phyloP scores from a whole-genome alignment of 305 asterid genomes.

The Plantago coronopus region DNA sequence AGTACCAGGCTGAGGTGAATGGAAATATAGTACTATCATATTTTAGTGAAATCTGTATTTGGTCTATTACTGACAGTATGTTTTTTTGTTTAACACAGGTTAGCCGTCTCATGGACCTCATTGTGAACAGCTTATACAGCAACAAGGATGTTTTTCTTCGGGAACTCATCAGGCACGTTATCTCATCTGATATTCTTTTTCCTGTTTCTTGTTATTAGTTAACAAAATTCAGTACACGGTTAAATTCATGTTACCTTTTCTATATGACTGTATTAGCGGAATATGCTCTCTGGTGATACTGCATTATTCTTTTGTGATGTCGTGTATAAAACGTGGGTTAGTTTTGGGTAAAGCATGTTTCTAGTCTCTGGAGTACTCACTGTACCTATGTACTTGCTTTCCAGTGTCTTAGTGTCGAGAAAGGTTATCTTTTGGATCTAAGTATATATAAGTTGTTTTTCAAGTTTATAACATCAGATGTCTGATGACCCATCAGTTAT shows the following conservation, averaged over 20 bases:
- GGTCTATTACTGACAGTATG: background rate
- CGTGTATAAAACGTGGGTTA: too few relatives aligned
- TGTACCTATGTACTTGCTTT: too few relatives aligned
- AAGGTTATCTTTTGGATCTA: too few relatives aligned
- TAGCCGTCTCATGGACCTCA: constrained; percentile 98
- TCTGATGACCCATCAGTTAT: too few relatives aligned
- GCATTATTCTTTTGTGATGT: too few relatives aligned
- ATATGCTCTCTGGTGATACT: too few relatives aligned
- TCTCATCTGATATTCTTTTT: background rate
- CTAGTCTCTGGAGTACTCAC: too few relatives aligned
- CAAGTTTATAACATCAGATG: too few relatives aligned
- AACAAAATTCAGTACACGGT: constrained; percentile 7
- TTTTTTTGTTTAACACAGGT: constrained; percentile 48
- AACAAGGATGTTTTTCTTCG: constrained; percentile 95
- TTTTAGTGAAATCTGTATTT: constrained; percentile 2
- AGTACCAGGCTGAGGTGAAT: constrained; percentile 98
- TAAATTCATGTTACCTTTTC: background rate
- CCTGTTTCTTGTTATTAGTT: background rate
- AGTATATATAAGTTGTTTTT: too few relatives aligned
- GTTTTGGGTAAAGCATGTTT: too few relatives aligned
- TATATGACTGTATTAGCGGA: background rate
- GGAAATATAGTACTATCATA: background rate
- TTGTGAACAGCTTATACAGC: constrained; percentile 92
- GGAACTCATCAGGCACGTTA: constrained; percentile 82
- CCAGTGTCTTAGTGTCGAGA: too few relatives aligned